These are phyloP conservation scores for Prasinococcaceae sp. DNA, from an alignment of 139 green algal species.

Conservation along the genomic window DNA sequence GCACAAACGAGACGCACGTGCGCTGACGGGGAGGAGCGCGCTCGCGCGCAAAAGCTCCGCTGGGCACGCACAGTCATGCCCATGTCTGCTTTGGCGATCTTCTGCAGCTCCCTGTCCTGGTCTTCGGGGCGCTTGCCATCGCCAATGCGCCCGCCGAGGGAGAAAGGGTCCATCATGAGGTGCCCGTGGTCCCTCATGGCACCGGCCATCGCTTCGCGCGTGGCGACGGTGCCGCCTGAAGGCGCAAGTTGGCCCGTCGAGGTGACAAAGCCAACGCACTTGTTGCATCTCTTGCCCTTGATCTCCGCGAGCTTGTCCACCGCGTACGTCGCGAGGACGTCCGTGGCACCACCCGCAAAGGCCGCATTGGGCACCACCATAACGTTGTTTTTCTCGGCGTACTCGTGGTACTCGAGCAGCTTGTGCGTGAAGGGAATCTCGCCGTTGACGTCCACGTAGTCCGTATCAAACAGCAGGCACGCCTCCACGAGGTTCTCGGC, in stretches of 20 bases:
- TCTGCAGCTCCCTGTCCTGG: neutral
- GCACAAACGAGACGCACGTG: no score
- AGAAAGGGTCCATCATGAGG: constrained; percentile 11
- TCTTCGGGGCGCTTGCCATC: constrained; percentile 9
- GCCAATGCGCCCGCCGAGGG: constrained; percentile 3
- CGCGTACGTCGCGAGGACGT: constrained; percentile 6
- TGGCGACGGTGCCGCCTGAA: constrained; percentile 12
- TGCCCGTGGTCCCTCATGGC: neutral
- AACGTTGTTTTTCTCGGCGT: neutral
- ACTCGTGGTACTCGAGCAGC: constrained; percentile 12
- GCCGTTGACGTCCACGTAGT: constrained; percentile 19
- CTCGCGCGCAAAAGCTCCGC: no score
- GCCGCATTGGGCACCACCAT: constrained; percentile 11
- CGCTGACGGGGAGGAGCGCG: no score
- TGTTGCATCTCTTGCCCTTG: neutral
- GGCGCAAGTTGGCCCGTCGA: neutral
- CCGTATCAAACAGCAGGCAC: constrained; percentile 11
- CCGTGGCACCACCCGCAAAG: neutral
- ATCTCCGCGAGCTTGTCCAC: neutral
- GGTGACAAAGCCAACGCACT: neutral
- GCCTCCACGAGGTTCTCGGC: neutral
- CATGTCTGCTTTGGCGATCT: neutral
- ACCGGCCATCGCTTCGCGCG: constrained; percentile 8
- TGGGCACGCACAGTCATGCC: no score
- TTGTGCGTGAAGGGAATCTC: constrained; percentile 14